Percentiles rank a stretch among this genome's conserved stretches.
phyloP scores from a whole-genome alignment of 345 rosid genomes.

The Toxicodendron radicans region DNA sequence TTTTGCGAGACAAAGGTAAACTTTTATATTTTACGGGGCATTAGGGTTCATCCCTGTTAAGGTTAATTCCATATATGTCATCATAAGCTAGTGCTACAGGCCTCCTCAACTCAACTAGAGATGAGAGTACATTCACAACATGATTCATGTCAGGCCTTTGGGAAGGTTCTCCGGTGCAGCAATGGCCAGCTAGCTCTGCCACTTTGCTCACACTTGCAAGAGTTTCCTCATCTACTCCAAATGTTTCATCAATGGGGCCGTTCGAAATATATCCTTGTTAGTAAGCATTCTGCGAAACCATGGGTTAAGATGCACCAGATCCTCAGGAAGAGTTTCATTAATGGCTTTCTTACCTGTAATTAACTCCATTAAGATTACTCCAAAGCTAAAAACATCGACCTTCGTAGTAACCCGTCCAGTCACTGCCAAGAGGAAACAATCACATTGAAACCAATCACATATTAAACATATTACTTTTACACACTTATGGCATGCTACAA shows the following conservation, averaged over 20 bases:
- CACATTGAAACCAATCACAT: too few relatives aligned
- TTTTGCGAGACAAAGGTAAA: too few relatives aligned
- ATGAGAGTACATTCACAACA: slow-evolving; percentile 31
- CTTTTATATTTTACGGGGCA: neutral
- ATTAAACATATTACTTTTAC: too few relatives aligned
- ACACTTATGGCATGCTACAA: too few relatives aligned
- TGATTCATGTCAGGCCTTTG: slow-evolving; percentile 38
- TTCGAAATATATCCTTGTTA: neutral
- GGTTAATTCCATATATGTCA: slow-evolving; percentile 28
- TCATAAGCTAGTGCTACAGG: slow-evolving; percentile 30
- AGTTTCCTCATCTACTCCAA: slow-evolving; percentile 12
- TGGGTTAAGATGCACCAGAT: slow-evolving; percentile 26
- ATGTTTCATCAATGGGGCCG: slow-evolving; percentile 24
- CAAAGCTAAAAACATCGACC: slow-evolving; percentile 16
- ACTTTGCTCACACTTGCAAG: slow-evolving; percentile 29
- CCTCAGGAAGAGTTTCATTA: slow-evolving; percentile 24
- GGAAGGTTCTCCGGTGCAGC: slow-evolving; percentile 13
- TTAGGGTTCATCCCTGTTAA: slow-evolving; percentile 23
- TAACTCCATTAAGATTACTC: slow-evolving; percentile 14
- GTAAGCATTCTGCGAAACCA: slow-evolving; percentile 32
- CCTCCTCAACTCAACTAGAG: slow-evolving; percentile 30
- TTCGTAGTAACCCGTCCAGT: slow-evolving; percentile 12
- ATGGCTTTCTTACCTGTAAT: slow-evolving; percentile 7
- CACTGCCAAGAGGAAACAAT: neutral
- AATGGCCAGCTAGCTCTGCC: slow-evolving; percentile 35